Percentiles rank a stretch among this genome's conserved stretches.
Conservation (phyloP, 2,329 filamentous ascomycete genomes). For the Hirsutella rhossiliensis region DNA sequence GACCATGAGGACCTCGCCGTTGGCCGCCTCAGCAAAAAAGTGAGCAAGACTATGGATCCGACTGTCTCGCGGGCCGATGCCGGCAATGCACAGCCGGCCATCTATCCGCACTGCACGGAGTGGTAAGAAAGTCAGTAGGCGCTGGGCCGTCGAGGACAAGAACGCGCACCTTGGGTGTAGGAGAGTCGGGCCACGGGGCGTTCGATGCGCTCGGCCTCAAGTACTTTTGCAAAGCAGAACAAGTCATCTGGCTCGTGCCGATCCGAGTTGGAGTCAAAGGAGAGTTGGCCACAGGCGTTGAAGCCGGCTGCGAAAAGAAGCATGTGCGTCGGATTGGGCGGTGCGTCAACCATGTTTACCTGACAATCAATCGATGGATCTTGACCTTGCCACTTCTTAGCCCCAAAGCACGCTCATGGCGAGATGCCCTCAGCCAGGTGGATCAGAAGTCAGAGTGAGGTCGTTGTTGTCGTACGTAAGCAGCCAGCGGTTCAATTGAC, state of each 20-base stretch:
- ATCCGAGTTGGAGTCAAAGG: conserved; percentile 15
- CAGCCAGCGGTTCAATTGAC: too few relatives aligned
- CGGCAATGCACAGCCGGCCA: conserved; percentile 9
- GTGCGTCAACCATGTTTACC: neutral
- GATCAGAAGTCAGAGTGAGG: too few relatives aligned
- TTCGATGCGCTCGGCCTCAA: conserved; percentile 23
- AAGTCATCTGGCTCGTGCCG: conserved; percentile 32
- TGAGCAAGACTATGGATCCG: conserved; percentile 1
- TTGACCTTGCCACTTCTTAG: too few relatives aligned
- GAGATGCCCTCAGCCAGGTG: too few relatives aligned
- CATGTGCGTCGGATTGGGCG: conserved; percentile 17
- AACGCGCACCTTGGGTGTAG: conserved; percentile 34
- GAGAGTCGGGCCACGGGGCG: conserved; percentile 23
- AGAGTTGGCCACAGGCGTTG: conserved; percentile 47
- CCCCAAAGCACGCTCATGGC: too few relatives aligned
- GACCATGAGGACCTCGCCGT: conserved; percentile 6
- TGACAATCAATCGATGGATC: too few relatives aligned
- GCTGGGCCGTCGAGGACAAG: too few relatives aligned
- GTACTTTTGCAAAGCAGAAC: conserved; percentile 27
- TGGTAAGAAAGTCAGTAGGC: neutral
- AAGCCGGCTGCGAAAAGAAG: conserved; percentile 42
- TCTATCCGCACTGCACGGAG: conserved; percentile 9
- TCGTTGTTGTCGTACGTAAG: too few relatives aligned
- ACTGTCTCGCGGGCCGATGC: conserved; percentile 5
- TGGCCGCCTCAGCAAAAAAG: conserved; percentile 6